These are phyloP conservation scores for Paramecium primaurelia DNA, from an alignment of 73 alveolate genomes.

Conservation along the genomic window DNA sequence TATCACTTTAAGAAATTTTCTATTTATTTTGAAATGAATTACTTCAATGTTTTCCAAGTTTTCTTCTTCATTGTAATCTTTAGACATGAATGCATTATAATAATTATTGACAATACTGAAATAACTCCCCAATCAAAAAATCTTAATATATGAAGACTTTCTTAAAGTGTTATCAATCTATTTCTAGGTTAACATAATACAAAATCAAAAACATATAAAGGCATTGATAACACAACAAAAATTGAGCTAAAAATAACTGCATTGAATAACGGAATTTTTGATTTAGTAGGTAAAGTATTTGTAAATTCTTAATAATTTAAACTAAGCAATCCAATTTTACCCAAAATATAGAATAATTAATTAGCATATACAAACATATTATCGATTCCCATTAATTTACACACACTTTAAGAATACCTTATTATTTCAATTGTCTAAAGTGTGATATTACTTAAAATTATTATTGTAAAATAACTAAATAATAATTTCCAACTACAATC, in stretches of 20 bases:
- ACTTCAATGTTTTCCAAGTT: not conserved
- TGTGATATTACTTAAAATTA: not conserved
- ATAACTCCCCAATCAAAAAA: not conserved
- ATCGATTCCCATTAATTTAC: not conserved
- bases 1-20: not conserved
- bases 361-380: not conserved
- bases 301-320: slow-evolving; percentile 39
- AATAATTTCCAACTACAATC: slow-evolving; percentile 39
- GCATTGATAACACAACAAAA: slow-evolving; percentile 22
- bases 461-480: not conserved
- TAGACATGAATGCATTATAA: not conserved
- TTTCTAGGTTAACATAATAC: not conserved
- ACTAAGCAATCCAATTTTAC: slow-evolving; percentile 9
- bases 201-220: slow-evolving; percentile 38
- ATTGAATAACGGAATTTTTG: not conserved
- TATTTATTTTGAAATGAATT: not conserved
- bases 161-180: not conserved
- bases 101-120: not conserved
- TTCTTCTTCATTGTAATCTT: not conserved
- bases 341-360: not conserved
- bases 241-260: not conserved
- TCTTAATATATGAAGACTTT: not conserved
- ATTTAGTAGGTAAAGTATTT: not conserved
- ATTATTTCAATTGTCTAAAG: not conserved
- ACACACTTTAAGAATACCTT: not conserved